Evolutionary conservation across 257 asterid genomes (phyloP).

Genomic region (Leonotis leonurus): DNA sequence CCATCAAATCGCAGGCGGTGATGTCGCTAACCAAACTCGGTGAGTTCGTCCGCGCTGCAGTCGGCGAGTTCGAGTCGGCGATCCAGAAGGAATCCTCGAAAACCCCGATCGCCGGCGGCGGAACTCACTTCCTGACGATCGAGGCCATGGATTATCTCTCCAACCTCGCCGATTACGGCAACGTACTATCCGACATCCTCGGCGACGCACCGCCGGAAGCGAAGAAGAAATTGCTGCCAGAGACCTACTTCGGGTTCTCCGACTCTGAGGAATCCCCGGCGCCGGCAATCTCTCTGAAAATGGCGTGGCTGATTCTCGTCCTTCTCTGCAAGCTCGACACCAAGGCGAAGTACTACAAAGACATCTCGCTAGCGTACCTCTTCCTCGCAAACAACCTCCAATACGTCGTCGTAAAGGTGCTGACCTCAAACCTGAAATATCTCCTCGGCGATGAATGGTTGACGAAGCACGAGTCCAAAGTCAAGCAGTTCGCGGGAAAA

Average conservation of each 20-base stretch:
- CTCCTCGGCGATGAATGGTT: conserved; percentile 73
- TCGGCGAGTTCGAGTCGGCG: conserved; percentile 50
- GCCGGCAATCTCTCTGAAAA: conserved; percentile 36
- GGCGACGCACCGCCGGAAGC: conserved; percentile 38
- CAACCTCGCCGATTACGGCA: conserved; percentile 66
- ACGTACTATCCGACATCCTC: conserved; percentile 38
- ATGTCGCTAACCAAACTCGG: conserved; percentile 46
- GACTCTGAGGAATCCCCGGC: conserved; percentile 52
- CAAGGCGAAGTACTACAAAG: conserved; percentile 63
- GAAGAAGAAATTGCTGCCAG: conserved; percentile 29
- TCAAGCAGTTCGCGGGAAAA: conserved; percentile 40
- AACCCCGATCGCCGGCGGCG: conserved; percentile 52
- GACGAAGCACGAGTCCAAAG: conserved; percentile 46
- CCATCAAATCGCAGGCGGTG: conserved; percentile 43
- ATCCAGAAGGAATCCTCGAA: conserved; percentile 54
- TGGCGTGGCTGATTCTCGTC: conserved; percentile 58
- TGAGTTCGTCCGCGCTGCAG: conserved; percentile 31
- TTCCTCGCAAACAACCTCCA: conserved; percentile 78
- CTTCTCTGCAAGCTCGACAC: conserved; percentile 68
- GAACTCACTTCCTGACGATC: conserved; percentile 47
- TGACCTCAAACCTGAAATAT: conserved; percentile 55
- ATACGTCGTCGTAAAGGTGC: conserved; percentile 51
- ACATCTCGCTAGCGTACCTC: conserved; percentile 47
- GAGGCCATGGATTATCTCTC: conserved; percentile 58
- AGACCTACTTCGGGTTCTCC: conserved; percentile 41